Base-by-base conservation (phyloP, 2,329 filamentous ascomycete species). In the Allantophomopsis lycopodina region DNA sequence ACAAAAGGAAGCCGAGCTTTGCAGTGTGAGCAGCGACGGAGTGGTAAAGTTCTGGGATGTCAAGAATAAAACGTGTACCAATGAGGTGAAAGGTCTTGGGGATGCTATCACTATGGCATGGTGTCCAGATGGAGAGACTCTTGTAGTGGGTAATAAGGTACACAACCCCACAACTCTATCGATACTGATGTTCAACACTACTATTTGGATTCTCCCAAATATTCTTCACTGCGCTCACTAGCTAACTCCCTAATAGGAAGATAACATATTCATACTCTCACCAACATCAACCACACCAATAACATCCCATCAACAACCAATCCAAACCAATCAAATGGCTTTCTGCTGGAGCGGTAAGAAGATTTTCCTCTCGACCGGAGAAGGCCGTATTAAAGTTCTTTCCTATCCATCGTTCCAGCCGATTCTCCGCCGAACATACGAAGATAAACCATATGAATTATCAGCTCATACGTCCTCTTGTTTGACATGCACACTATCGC, bases 1-100 rank as follows among this genome's bases (percentile, higher is more conserved):
- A 0, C 69, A 72, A 42, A 83, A 79, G 55, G 83, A 89, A 55
- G 76, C 79, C 4, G 79, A 88, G 59, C 65, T 89, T 7, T 84
- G 79, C 48, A 86, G 79, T 54, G 71, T 83, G 39, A 82, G 79
- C 47, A 71, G 66, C 35, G 83, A 89, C 53, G 83, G 83, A 2
- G 72, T 79, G 23, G 76, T 83, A 44, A 76, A 81, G 54, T 76
- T 89, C 49, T 89, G 83, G 83, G 83, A 89, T 53, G 81, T 87
- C 11, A 68, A 83, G 50, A 80, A 71, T 42, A 84, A 83, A 54
- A 69, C 71, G 2, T 78, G 77, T 49, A 69, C 80, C 46, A 82
- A 81, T 39, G 79, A 84, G 55, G 68, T 84, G 32, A 77, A 73
- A 48, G 71, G 69, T 4, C 64, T 79, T 35, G 79, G 76, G 7